These are phyloP conservation scores for Fusarium irregulare DNA, from an alignment of 2,329 filamentous ascomycete species.

Conservation along the genomic window DNA sequence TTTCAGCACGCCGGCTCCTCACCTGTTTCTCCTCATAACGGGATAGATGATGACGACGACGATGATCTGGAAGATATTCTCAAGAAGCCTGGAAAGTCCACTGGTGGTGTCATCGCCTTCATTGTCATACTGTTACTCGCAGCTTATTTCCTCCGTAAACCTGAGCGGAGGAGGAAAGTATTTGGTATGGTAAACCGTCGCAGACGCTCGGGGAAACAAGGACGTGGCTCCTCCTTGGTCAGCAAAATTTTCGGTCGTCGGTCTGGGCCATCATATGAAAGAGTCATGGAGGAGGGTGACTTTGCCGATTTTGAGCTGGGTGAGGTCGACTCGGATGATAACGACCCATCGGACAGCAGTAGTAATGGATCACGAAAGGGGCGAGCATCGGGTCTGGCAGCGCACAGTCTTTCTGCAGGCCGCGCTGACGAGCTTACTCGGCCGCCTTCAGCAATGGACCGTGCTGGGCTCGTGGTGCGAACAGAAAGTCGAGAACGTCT, in stretches of 20 bases:
- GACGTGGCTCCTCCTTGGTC: conserved; percentile 64
- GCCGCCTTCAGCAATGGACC: conserved; percentile 63
- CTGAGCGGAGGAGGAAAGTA: conserved; percentile 70
- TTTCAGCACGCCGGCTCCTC: conserved; percentile 84
- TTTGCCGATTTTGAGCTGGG: conserved; percentile 81
- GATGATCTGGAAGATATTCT: conserved; percentile 71
- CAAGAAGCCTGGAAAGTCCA: conserved; percentile 73
- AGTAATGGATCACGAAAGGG: conserved; percentile 67
- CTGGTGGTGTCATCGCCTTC: conserved; percentile 82
- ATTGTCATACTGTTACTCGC: conserved; percentile 76
- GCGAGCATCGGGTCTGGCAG: conserved; percentile 73
- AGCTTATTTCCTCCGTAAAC: conserved; percentile 80
- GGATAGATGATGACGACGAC: conserved; percentile 63
- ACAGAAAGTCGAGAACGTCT: conserved; percentile 89
- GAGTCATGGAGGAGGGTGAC: conserved; percentile 85
- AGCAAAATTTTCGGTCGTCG: conserved; percentile 74
- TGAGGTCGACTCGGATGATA: conserved; percentile 72
- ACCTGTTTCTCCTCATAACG: conserved; percentile 48
- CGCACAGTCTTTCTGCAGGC: conserved; percentile 68
- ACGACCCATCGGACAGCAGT: conserved; percentile 72
- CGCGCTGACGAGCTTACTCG: conserved; percentile 61
- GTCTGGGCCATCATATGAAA: conserved; percentile 73
- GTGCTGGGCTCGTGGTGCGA: conserved; percentile 80
- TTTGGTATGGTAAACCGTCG: conserved; percentile 46
- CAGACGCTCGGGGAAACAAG: conserved; percentile 53